Base-by-base conservation (phyloP, 2,329 filamentous ascomycete genomes). In the Talaromyces atroroseus region DNA sequence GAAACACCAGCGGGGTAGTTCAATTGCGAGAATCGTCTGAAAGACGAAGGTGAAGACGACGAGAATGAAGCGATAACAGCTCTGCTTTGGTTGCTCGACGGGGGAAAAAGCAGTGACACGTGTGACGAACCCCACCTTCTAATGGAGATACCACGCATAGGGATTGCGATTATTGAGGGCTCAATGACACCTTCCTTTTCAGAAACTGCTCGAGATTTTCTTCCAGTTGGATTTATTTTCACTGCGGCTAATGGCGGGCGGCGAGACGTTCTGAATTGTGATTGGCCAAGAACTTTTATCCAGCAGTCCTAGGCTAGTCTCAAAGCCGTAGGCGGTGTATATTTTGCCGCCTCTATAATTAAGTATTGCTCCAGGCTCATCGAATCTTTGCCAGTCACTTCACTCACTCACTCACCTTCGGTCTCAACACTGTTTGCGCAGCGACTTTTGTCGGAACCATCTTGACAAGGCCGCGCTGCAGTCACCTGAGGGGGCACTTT, bases 11-110 rank as follows among this genome's bases (percentile, higher is more conserved):
- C 11, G 42, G 29, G 40, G 8, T 24, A 23, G 16, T 49, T 52
- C n/a, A 38, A 56, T 44, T 52, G 57, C 24, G 24, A 45, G 49
- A 40, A 32, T 23, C 1, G 42, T 24, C 51, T 53, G 7, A 11
- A 36, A 53, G 42, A 24, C 16, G 26, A 46, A 16, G 24, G 14
- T 23, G 38, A 46, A 16, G 12, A 14, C 12, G 29, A 26, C 20
- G 23, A 23, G 23, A 48, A 5, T n/a, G 24, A 54, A 34, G 34
- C 45, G 14, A 54, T 40, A 29, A n/a, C 1, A 12, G 16, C 2
- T 49, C 45, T 46, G 24, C 11, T 16, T 45, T 50, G 11, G 8
- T 38, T 51, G 18, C 11, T 34, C 8, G 42, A 38, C 20, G 24
- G 54, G 18, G 16, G 12, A 38, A 38, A 21, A 29, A 49, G 14